Evolutionary conservation across 2,329 filamentous ascomycete genomes (phyloP).

Genomic region (Talaromyces atroroseus): DNA sequence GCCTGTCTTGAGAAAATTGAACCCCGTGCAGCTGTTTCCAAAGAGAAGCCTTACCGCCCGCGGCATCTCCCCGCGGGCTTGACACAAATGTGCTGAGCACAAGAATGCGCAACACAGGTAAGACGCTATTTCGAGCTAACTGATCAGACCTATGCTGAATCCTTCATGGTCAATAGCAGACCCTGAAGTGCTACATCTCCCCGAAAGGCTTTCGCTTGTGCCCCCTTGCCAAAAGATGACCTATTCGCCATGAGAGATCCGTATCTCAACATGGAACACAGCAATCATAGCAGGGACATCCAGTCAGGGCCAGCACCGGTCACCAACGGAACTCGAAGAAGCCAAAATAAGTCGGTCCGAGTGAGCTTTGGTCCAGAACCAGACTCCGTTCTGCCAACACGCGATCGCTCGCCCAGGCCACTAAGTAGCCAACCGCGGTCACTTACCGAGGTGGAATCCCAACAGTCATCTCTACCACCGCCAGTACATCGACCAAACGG

Average conservation of each 20-base stretch:
- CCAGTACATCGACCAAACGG: conserved; percentile 25
- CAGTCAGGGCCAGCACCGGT: conserved; percentile 25
- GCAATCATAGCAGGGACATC: conserved; percentile 14
- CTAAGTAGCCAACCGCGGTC: conserved; percentile 20
- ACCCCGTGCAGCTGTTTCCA: neutral
- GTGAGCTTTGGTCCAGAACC: conserved; percentile 37
- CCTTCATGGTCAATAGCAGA: neutral
- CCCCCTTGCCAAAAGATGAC: conserved; percentile 22
- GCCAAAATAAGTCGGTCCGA: conserved; percentile 18
- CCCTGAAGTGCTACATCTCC: neutral
- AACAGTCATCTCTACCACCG: conserved; percentile 20
- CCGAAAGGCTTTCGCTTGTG: neutral
- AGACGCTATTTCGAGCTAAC: neutral
- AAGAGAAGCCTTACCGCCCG: neutral
- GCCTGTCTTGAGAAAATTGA: neutral
- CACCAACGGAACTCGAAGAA: conserved; percentile 25
- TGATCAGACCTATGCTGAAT: neutral
- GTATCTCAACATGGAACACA: conserved; percentile 31
- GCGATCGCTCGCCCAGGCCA: conserved; percentile 11
- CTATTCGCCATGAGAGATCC: conserved; percentile 33
- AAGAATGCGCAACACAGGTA: neutral
- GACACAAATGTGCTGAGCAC: neutral
- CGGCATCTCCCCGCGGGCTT: neutral
- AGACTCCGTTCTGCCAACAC: conserved; percentile 25
- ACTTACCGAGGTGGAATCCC: conserved; percentile 28